A percentile compares a stretch with the other conserved stretches of the same genome.
Conservation (phyloP, 148 eudicot species). For the Suaeda aralocaspica region DNA sequence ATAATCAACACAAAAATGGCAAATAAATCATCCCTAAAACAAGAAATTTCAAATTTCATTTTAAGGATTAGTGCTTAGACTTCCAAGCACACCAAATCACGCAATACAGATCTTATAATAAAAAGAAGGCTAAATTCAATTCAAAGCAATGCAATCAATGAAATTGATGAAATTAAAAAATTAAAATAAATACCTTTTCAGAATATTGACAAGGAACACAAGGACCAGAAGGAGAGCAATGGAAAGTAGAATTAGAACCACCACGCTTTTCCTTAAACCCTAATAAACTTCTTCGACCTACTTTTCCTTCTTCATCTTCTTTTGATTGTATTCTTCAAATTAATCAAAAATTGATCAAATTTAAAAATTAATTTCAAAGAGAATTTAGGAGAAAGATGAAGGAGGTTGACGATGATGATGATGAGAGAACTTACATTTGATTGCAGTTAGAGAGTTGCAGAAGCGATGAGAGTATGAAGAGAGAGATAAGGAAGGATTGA, state of each 20-base stretch:
- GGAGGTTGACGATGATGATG: not conserved
- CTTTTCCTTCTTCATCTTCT: slow-evolving; percentile 9
- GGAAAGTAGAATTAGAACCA: slow-evolving; percentile 61
- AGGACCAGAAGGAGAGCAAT: slow-evolving; percentile 90
- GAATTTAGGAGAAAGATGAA: not conserved
- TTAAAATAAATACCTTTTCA: slow-evolving; percentile 54
- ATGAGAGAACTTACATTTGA: slow-evolving; percentile 21
- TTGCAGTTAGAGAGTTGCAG: slow-evolving; percentile 22
- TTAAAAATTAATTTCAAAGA: not conserved
- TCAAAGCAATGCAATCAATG: no score
- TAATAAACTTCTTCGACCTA: slow-evolving; percentile 36
- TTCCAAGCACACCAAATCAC: no score
- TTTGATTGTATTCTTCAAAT: slow-evolving; percentile 18
- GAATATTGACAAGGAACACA: slow-evolving; percentile 75
- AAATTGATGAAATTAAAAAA: no score
- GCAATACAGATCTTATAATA: no score
- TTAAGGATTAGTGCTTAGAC: no score
- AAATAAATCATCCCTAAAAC: no score
- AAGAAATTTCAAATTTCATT: no score
- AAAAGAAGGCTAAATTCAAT: no score
- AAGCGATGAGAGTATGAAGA: slow-evolving; percentile 20
- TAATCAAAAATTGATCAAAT: not conserved
- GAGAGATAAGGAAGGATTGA: slow-evolving; percentile 12
- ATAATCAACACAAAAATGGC: no score
- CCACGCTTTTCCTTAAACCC: slow-evolving; percentile 59